These are phyloP conservation scores for Zygosaccharomyces pseudobailii DNA, from an alignment of 1,139 yeast genomes.

Conservation along the genomic window DNA sequence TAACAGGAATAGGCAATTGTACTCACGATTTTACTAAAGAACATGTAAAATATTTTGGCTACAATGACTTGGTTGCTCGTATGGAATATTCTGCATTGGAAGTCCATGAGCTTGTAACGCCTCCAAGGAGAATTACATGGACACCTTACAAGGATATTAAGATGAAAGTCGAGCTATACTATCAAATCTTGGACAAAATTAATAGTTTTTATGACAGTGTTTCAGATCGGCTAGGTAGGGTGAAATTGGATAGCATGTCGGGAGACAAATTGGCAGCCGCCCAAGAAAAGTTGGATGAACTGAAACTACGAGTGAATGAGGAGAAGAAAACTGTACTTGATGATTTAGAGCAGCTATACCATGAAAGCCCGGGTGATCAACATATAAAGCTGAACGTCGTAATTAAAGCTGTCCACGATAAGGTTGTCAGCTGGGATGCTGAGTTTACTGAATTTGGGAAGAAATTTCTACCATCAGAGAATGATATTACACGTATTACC, in stretches of 20 bases:
- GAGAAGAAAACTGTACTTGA: constrained; percentile 48
- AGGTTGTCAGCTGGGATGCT: constrained; percentile 82
- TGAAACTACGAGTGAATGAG: constrained; percentile 48
- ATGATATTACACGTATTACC: constrained; percentile 86
- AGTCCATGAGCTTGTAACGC: constrained; percentile 71
- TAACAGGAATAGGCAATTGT: constrained; percentile 55
- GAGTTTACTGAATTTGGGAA: constrained; percentile 82
- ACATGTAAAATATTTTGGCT: constrained; percentile 80
- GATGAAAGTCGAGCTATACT: constrained; percentile 61
- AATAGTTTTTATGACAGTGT: constrained; percentile 68
- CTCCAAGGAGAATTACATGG: constrained; percentile 68
- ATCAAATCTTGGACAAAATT: constrained; percentile 51
- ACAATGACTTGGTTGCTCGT: constrained; percentile 71
- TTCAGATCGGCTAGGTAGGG: constrained; percentile 63
- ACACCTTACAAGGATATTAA: constrained; percentile 66
- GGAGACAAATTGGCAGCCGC: constrained; percentile 72
- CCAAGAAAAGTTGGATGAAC: constrained; percentile 49
- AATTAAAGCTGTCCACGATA: constrained; percentile 67
- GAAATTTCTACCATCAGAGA: constrained; percentile 80
- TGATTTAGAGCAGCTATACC: constrained; percentile 51
- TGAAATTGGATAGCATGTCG: constrained; percentile 71
- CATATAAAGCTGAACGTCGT: constrained; percentile 67
- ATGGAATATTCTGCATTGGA: constrained; percentile 75
- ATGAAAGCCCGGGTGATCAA: constrained; percentile 54
- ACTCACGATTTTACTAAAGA: constrained; percentile 73